phyloP scores from a whole-genome alignment of 2,329 filamentous ascomycete genomes.

The Colletotrichum noveboracense region DNA sequence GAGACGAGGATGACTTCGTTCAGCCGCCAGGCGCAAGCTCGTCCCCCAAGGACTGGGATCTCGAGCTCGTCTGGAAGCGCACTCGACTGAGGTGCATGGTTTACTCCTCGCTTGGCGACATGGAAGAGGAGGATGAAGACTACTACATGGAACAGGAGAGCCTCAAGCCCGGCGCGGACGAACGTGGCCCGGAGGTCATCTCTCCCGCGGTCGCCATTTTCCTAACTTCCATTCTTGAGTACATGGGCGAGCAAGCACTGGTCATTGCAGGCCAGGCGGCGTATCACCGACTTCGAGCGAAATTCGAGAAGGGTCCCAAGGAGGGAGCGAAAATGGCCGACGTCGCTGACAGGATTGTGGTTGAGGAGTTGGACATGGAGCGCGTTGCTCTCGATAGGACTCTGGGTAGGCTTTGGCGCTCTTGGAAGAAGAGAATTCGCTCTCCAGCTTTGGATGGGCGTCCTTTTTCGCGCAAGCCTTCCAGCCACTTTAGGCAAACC shows the following conservation, averaged over 20 bases:
- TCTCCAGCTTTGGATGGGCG: constrained; percentile 55
- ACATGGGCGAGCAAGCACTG: constrained; percentile 89
- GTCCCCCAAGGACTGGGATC: constrained; percentile 73
- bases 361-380: constrained; percentile 92
- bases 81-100: constrained; percentile 96
- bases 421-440: constrained; percentile 88
- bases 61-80: constrained; percentile 94
- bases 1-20: constrained; percentile 74
- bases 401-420: constrained; percentile 88
- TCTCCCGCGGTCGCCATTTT: constrained; percentile 95
- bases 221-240: constrained; percentile 91
- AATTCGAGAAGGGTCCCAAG: constrained; percentile 64
- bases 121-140: constrained; percentile 98
- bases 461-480: constrained; percentile 55
- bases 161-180: constrained; percentile 62
- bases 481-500: constrained; percentile 40
- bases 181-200: constrained; percentile 70
- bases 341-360: constrained; percentile 71
- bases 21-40: constrained; percentile 55
- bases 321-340: constrained; percentile 54
- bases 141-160: constrained; percentile 83
- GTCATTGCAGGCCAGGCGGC: constrained; percentile 88
- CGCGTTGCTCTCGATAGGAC: constrained; percentile 89
- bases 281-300: constrained; percentile 67
- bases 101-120: constrained; percentile 92